These are phyloP conservation scores for Populus pruinosa DNA, from an alignment of 345 rosid genomes.

Conservation along the genomic window DNA sequence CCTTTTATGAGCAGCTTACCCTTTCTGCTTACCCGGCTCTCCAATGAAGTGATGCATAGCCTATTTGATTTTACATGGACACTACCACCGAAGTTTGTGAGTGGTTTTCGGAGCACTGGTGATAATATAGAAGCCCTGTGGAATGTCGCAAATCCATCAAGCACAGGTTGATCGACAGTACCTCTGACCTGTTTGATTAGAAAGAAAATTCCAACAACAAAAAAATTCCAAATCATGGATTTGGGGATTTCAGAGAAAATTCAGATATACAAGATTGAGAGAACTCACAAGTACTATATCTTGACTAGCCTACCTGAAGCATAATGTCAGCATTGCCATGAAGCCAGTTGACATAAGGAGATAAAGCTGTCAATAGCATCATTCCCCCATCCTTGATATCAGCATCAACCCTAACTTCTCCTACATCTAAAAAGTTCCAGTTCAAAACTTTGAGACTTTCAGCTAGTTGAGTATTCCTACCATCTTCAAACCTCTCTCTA, in stretches of 20 bases:
- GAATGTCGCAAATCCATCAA: constrained; percentile 90
- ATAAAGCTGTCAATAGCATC: constrained; percentile 89
- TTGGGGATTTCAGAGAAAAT: too few species aligned
- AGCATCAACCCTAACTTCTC: constrained; percentile 92
- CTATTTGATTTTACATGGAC: constrained; percentile 84
- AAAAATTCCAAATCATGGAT: too few species aligned
- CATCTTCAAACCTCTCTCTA: constrained; percentile 78
- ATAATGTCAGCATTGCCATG: constrained; percentile 88
- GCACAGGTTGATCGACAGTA: constrained; percentile 86
- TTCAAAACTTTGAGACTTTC: constrained; percentile 83
- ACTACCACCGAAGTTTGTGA: constrained; percentile 87
- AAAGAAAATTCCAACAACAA: background rate
- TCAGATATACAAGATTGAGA: background rate
- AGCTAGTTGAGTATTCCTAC: constrained; percentile 82
- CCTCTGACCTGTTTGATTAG: constrained; percentile 70
- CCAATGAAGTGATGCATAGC: constrained; percentile 69
- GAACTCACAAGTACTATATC: background rate
- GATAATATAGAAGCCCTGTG: constrained; percentile 87
- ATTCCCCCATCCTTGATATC: constrained; percentile 98
- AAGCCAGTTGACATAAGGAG: constrained; percentile 90
- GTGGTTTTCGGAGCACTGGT: constrained; percentile 80
- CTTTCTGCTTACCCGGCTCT: constrained; percentile 85
- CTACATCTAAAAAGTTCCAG: constrained; percentile 88
- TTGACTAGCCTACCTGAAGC: constrained; percentile 60
- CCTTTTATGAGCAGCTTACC: constrained; percentile 88